Evolutionary conservation across 2,329 filamentous ascomycete genomes (phyloP).

Genomic region (Coccinonectria pachysandricola): DNA sequence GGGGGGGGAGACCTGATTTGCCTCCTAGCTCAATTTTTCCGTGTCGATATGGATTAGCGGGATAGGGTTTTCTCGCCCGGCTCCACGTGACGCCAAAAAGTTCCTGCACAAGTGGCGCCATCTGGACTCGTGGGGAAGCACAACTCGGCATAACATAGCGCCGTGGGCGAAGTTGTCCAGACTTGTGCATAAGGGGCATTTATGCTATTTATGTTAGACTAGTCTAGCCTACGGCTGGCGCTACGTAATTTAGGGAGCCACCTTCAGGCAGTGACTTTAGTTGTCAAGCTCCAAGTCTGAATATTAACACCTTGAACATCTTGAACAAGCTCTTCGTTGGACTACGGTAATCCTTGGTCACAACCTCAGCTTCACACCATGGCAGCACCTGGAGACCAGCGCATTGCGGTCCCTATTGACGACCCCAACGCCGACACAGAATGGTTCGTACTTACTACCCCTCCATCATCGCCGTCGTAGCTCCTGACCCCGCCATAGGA

Average conservation of each 20-base stretch:
- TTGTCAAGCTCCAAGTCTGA: neutral
- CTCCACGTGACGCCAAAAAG: slow-evolving; percentile 24
- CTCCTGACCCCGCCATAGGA: slow-evolving; percentile 48
- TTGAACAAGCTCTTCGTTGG: too few species aligned
- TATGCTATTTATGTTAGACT: too few species aligned
- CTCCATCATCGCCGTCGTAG: slow-evolving; percentile 11
- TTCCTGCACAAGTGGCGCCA: too few species aligned
- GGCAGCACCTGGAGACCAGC: slow-evolving; percentile 53
- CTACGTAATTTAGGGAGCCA: slow-evolving; percentile 1
- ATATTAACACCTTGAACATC: too few species aligned
- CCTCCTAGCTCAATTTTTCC: slow-evolving; percentile 29
- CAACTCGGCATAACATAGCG: slow-evolving; percentile 12
- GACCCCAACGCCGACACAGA: slow-evolving; percentile 96
- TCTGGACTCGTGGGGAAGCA: too few species aligned
- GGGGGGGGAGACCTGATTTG: slow-evolving; percentile 24
- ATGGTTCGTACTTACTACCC: slow-evolving; percentile 52
- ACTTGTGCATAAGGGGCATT: too few species aligned
- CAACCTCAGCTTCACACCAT: too few species aligned
- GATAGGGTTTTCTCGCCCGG: slow-evolving; percentile 28
- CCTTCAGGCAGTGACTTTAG: neutral
- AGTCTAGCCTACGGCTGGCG: too few species aligned
- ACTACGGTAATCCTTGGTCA: too few species aligned
- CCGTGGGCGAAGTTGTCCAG: too few species aligned
- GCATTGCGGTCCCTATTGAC: slow-evolving; percentile 74
- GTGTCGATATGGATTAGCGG: slow-evolving; percentile 27